A percentile compares a stretch with the other conserved stretches of the same genome.
These are phyloP conservation scores for Candida mesenterica DNA, from an alignment of 1,139 yeast species.

Conservation along the genomic window DNA sequence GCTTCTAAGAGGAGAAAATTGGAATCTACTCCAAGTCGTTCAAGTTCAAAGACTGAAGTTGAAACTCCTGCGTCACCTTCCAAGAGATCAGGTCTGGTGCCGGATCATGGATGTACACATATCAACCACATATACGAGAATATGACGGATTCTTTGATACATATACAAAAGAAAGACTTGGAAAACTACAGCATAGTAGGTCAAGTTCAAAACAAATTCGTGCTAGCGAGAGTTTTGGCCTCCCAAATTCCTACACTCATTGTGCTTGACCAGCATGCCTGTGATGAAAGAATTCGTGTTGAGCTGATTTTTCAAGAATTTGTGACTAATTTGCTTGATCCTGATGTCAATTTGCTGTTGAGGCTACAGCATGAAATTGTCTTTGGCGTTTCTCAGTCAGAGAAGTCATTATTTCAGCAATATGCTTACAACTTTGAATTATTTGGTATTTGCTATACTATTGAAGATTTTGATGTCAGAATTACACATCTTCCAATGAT, in stretches of 20 bases:
- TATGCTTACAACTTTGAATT: conserved; percentile 27
- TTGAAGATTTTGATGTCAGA: conserved; percentile 8
- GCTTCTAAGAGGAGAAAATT: background rate
- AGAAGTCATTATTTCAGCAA: conserved; percentile 22
- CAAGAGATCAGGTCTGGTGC: too few species aligned
- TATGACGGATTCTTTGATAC: too few species aligned
- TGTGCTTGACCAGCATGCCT: conserved; percentile 74
- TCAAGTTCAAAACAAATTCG: conserved; percentile 51
- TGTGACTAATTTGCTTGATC: conserved; percentile 15
- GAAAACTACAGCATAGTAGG: conserved; percentile 17
- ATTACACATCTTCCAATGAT: conserved; percentile 43
- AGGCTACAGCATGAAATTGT: conserved; percentile 10
- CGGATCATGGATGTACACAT: too few species aligned
- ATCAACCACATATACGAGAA: too few species aligned
- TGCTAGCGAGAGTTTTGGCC: conserved; percentile 45
- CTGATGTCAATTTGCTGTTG: conserved; percentile 14
- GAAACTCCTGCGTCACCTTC: too few species aligned
- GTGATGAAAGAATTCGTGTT: conserved; percentile 64
- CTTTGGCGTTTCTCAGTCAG: background rate
- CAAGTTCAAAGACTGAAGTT: too few species aligned
- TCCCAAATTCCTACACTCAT: conserved; percentile 23
- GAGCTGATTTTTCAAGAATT: conserved; percentile 45
- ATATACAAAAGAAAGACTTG: background rate
- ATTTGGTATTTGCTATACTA: conserved; percentile 35
- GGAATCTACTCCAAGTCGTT: too few species aligned